These are phyloP conservation scores for Tolypocladium pustulatum DNA, from an alignment of 2,329 filamentous ascomycete genomes.

Conservation along the genomic window DNA sequence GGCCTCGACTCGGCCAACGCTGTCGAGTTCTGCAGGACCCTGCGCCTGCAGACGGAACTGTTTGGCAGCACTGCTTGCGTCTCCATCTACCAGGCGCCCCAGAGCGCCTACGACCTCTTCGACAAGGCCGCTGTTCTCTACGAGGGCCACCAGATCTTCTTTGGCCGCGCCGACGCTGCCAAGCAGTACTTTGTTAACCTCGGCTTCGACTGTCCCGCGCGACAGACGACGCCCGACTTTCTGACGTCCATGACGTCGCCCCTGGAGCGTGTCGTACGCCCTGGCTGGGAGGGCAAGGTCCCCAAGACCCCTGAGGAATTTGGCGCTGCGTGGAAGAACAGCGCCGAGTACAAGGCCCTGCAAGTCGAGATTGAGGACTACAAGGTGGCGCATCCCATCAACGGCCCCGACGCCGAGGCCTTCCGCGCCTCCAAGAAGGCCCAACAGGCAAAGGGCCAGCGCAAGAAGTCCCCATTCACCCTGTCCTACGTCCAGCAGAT, in stretches of 20 bases:
- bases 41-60: slow-evolving; percentile 57
- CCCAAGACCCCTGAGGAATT: slow-evolving; percentile 54
- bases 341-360: slow-evolving; percentile 37
- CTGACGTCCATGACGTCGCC: slow-evolving; percentile 59
- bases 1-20: slow-evolving; percentile 68
- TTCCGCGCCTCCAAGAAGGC: slow-evolving; percentile 44
- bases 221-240: slow-evolving; percentile 62
- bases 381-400: slow-evolving; percentile 40
- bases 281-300: slow-evolving; percentile 44
- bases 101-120: slow-evolving; percentile 53
- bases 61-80: slow-evolving; percentile 56
- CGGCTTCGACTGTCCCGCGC: slow-evolving; percentile 55
- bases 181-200: slow-evolving; percentile 56
- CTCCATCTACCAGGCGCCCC: slow-evolving; percentile 63
- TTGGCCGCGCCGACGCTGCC: slow-evolving; percentile 49
- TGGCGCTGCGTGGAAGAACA: slow-evolving; percentile 46
- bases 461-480: slow-evolving; percentile 69
- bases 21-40: slow-evolving; percentile 62
- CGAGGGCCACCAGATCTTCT: slow-evolving; percentile 52
- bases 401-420: slow-evolving; percentile 43
- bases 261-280: slow-evolving; percentile 42
- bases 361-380: slow-evolving; percentile 45
- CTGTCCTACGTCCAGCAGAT: slow-evolving; percentile 69
- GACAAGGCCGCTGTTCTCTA: slow-evolving; percentile 50
- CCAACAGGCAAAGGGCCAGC: slow-evolving; percentile 47